These are phyloP conservation scores for Monilinia fructigena DNA, from an alignment of 2,329 filamentous ascomycete genomes.

Conservation along the genomic window DNA sequence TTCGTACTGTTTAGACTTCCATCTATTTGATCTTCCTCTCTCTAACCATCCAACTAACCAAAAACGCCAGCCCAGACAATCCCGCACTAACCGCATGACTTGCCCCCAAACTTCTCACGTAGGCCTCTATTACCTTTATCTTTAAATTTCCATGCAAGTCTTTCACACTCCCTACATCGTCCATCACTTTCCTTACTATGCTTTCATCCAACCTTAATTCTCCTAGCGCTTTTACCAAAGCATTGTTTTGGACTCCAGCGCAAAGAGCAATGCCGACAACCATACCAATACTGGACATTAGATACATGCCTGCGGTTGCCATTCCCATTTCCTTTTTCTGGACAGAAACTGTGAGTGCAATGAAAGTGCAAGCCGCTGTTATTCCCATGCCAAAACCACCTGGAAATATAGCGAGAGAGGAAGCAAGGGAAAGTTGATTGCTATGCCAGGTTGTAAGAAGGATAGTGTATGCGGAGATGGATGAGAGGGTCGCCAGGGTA, in stretches of 20 bases:
- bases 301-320: conserved; percentile 49
- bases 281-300: conserved; percentile 38
- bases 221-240: not conserved
- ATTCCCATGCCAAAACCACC: conserved; percentile 53
- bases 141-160: conserved; percentile 25
- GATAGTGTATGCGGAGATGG: conserved; percentile 51
- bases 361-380: conserved; percentile 47
- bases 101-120: conserved; percentile 34
- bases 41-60: conserved; percentile 18
- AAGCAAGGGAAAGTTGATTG: conserved; percentile 49
- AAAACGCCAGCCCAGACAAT: conserved; percentile 23
- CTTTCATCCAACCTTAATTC: conserved; percentile 23
- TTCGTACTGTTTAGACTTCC: not conserved
- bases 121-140: conserved; percentile 29
- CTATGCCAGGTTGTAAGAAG: conserved; percentile 60
- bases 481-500: conserved; percentile 50
- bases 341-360: conserved; percentile 50
- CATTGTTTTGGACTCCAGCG: conserved; percentile 20
- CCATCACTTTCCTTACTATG: conserved; percentile 28
- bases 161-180: conserved; percentile 29
- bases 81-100: conserved; percentile 30
- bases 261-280: conserved; percentile 31
- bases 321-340: conserved; percentile 49
- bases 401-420: conserved; percentile 60
- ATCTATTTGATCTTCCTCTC: conserved; percentile 17